phyloP scores from a whole-genome alignment of 1,284 basidiomycete species.

The Moniliophthora roreri region DNA sequence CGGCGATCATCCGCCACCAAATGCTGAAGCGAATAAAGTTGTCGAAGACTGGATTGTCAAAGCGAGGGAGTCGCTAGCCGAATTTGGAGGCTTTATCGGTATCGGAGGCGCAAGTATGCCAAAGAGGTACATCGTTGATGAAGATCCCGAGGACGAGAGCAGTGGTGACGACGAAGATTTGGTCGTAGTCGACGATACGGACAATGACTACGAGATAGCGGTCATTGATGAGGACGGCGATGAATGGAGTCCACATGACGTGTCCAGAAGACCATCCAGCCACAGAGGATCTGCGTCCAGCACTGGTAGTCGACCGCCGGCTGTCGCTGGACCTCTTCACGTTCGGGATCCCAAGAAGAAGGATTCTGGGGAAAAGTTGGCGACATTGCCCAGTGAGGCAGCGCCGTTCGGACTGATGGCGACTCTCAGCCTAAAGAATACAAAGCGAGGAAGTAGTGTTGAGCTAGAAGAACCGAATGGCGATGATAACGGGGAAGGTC shows the following conservation, averaged over 20 bases:
- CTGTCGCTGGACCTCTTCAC: conserved; percentile 23
- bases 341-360: conserved; percentile 30
- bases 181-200: conserved; percentile 32
- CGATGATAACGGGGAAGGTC: conserved; percentile 41
- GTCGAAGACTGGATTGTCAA: conserved; percentile 74
- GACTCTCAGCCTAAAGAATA: conserved; percentile 51
- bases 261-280: conserved; percentile 23
- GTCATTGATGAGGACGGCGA: conserved; percentile 30
- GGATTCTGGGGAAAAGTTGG: conserved; percentile 40
- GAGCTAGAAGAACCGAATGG: conserved; percentile 24
- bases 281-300: conserved; percentile 35
- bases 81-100: conserved; percentile 64
- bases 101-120: conserved; percentile 55
- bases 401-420: conserved; percentile 74
- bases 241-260: conserved; percentile 17
- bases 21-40: conserved; percentile 35
- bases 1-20: conserved; percentile 24
- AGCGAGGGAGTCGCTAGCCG: conserved; percentile 63
- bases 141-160: conserved; percentile 38
- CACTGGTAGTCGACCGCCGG: conserved; percentile 31
- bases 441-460: conserved; percentile 40
- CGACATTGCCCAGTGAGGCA: conserved; percentile 57
- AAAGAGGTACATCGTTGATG: conserved; percentile 46
- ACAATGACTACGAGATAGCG: conserved; percentile 28
- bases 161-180: conserved; percentile 37